These are phyloP conservation scores for Pythium sp. DNA, from an alignment of 352 stramenopile species.

Conservation along the genomic window DNA sequence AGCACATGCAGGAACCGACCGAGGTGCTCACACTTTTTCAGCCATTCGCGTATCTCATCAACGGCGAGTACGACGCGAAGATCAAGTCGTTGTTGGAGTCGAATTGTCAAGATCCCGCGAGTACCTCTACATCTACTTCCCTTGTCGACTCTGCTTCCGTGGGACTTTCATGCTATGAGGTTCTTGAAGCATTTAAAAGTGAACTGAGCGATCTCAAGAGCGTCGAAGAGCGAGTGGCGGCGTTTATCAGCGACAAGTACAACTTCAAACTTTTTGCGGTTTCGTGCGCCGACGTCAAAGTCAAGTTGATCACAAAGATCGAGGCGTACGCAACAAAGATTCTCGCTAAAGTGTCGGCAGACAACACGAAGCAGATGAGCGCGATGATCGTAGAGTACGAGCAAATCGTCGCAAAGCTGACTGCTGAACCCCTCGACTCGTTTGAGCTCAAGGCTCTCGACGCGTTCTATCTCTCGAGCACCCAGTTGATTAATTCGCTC, in stretches of 20 bases:
- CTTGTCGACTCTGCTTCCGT: neutral
- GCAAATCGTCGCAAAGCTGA: constrained; percentile 82
- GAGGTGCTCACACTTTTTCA: constrained; percentile 71
- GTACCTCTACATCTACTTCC: neutral
- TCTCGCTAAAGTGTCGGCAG: constrained; percentile 78
- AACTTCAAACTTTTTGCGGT: constrained; percentile 89
- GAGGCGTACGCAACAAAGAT: constrained; percentile 66
- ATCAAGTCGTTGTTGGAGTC: constrained; percentile 50
- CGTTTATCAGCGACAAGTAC: constrained; percentile 80
- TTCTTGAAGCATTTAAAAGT: constrained; percentile 39
- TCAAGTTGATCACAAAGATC: constrained; percentile 72
- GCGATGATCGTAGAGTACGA: constrained; percentile 86
- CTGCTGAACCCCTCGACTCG: constrained; percentile 87
- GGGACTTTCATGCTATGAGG: constrained; percentile 33
- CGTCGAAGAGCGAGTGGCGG: constrained; percentile 43
- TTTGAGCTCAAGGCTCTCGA: constrained; percentile 88
- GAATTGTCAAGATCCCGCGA: constrained; percentile 14
- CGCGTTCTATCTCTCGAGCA: constrained; percentile 79
- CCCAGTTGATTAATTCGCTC: constrained; percentile 66
- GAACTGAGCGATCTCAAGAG: constrained; percentile 58
- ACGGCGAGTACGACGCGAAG: constrained; percentile 70
- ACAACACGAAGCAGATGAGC: constrained; percentile 88
- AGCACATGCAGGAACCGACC: constrained; percentile 69
- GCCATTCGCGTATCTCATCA: constrained; percentile 75
- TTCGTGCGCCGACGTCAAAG: constrained; percentile 86